Conservation (phyloP, 441 rosid species). For the Omphalea diandra region DNA sequence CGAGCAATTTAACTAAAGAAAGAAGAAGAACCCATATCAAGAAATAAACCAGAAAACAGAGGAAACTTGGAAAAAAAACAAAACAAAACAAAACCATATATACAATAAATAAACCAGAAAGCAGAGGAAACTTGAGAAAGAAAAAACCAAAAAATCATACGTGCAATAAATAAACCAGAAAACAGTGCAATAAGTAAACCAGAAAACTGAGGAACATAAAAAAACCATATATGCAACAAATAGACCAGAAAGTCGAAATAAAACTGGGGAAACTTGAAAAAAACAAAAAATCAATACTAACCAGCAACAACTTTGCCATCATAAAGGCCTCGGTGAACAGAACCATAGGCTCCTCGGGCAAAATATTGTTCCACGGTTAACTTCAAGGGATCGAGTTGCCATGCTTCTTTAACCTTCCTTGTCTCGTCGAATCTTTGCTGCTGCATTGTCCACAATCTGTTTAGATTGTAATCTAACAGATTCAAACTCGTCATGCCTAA, state of each 20-base stretch:
- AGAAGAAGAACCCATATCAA: no score
- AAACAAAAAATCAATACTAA: background rate
- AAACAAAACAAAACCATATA: background rate
- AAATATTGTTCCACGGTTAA: constrained; percentile 21
- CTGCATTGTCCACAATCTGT: no score
- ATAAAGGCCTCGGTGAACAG: constrained; percentile 32
- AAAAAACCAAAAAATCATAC: background rate
- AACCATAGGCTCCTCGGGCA: constrained; percentile 24
- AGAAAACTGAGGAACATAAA: no score
- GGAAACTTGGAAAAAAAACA: background rate
- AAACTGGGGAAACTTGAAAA: background rate
- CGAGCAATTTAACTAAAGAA: background rate
- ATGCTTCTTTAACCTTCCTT: background rate
- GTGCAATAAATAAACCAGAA: background rate
- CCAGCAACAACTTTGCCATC: constrained; percentile 37
- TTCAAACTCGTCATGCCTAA: background rate
- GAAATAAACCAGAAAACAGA: no score
- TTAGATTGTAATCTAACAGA: background rate
- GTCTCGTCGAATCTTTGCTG: background rate
- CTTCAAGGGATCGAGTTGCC: constrained; percentile 2
- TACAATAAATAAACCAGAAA: background rate
- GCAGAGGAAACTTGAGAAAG: background rate
- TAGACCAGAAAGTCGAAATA: background rate
- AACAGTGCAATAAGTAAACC: no score
- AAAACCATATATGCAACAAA: no score